These are phyloP conservation scores for Niveomyces coronatus DNA, from an alignment of 2,329 filamentous ascomycete genomes.

Conservation along the genomic window DNA sequence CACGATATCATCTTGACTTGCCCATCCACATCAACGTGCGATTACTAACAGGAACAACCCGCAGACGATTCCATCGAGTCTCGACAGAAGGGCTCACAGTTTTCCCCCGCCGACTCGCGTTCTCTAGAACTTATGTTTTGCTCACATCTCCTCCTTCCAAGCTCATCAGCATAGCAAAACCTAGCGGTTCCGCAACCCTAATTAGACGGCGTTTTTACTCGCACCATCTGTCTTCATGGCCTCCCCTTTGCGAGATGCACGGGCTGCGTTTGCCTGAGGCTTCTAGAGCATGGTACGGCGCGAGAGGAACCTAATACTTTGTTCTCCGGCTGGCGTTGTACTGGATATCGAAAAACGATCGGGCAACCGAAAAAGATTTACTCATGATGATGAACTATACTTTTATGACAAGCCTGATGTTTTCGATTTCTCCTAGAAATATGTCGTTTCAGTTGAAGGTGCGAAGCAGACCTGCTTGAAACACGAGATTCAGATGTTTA, in stretches of 20 bases:
- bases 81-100: conserved; percentile 41
- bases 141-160: conserved; percentile 35
- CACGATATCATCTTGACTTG: too few species aligned
- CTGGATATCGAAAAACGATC: conserved; percentile 3
- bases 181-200: too few species aligned
- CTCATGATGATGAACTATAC: conserved; percentile 4
- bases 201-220: too few species aligned
- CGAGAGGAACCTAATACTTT: background rate
- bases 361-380: conserved; percentile 4
- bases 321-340: conserved; percentile 5
- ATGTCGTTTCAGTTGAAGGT: too few species aligned
- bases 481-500: too few species aligned
- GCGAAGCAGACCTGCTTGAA: too few species aligned
- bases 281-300: background rate
- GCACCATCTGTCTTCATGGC: too few species aligned
- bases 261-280: too few species aligned
- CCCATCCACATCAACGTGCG: too few species aligned
- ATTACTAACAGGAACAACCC: background rate
- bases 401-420: too few species aligned
- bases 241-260: too few species aligned
- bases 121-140: conserved; percentile 41
- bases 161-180: conserved; percentile 10
- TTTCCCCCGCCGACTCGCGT: conserved; percentile 38
- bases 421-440: background rate
- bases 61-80: conserved; percentile 23